Evolutionary conservation across 257 asterid species (phyloP).

Genomic region (Ilex asprella): DNA sequence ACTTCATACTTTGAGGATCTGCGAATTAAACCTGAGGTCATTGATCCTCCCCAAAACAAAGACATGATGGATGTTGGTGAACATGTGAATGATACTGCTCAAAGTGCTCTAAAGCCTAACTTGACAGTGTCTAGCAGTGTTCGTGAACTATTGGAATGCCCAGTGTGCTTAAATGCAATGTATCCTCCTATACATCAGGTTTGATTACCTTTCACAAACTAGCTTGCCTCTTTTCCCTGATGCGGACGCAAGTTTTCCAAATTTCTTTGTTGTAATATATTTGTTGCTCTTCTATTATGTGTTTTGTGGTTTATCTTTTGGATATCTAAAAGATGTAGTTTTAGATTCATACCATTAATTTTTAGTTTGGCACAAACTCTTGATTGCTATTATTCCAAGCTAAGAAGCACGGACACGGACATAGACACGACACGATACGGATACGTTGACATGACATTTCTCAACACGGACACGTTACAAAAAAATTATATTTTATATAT

Average conservation of each 20-base stretch:
- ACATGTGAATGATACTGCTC: constrained; percentile 18
- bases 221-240: not conserved
- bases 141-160: constrained; percentile 45
- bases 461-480: too few relatives aligned
- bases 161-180: constrained; percentile 57
- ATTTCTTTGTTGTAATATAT: not conserved
- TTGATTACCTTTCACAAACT: not conserved
- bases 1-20: constrained; percentile 30
- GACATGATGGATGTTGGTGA: constrained; percentile 24
- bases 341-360: not conserved
- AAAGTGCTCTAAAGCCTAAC: constrained; percentile 23
- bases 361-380: not conserved
- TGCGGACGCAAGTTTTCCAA: too few relatives aligned
- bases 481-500: too few relatives aligned
- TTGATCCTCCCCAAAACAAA: constrained; percentile 29
- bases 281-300: not conserved
- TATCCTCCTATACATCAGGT: constrained; percentile 56
- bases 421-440: too few relatives aligned
- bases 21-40: constrained; percentile 30
- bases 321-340: not conserved
- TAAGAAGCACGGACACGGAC: too few relatives aligned
- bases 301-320: not conserved
- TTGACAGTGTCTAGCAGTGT: constrained; percentile 33
- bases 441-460: too few relatives aligned
- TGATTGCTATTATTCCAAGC: not conserved